These are phyloP conservation scores for Cryptococcus depauperatus DNA, from an alignment of 1,284 basidiomycete genomes.

Conservation along the genomic window DNA sequence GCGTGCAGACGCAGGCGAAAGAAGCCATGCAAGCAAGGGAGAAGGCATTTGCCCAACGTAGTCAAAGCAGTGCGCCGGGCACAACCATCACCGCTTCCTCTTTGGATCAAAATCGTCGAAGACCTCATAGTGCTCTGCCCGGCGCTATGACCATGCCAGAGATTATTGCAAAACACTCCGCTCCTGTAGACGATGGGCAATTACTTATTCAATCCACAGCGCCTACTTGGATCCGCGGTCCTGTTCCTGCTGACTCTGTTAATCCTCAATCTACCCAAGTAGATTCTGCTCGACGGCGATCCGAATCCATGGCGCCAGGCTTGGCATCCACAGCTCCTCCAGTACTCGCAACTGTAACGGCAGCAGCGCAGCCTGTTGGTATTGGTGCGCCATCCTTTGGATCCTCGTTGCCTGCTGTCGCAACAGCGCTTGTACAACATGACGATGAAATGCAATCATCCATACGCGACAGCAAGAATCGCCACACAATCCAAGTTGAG, in stretches of 20 bases:
- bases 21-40: slow-evolving; percentile 16
- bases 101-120: slow-evolving; percentile 25
- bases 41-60: slow-evolving; percentile 16
- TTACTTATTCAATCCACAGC: background rate
- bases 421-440: slow-evolving; percentile 2
- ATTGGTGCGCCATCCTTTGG: background rate
- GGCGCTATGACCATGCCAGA: slow-evolving; percentile 41
- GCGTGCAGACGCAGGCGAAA: slow-evolving; percentile 36
- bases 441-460: slow-evolving; percentile 16
- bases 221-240: background rate
- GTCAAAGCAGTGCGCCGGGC: slow-evolving; percentile 33
- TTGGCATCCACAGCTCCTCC: slow-evolving; percentile 10
- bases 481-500: slow-evolving; percentile 88
- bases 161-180: slow-evolving; percentile 4
- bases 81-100: slow-evolving; percentile 18
- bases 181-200: background rate
- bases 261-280: slow-evolving; percentile 2
- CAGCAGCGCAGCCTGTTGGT: slow-evolving; percentile 1
- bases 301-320: slow-evolving; percentile 6
- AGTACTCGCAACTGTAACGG: slow-evolving; percentile 12
- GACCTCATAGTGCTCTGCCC: slow-evolving; percentile 44
- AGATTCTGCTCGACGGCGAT: slow-evolving; percentile 5
- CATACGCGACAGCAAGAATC: slow-evolving; percentile 47
- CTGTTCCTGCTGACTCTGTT: slow-evolving; percentile 4
- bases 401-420: background rate